Evolutionary conservation across 2,329 filamentous ascomycete genomes (phyloP).

Genomic region (Venturia pyrina): DNA sequence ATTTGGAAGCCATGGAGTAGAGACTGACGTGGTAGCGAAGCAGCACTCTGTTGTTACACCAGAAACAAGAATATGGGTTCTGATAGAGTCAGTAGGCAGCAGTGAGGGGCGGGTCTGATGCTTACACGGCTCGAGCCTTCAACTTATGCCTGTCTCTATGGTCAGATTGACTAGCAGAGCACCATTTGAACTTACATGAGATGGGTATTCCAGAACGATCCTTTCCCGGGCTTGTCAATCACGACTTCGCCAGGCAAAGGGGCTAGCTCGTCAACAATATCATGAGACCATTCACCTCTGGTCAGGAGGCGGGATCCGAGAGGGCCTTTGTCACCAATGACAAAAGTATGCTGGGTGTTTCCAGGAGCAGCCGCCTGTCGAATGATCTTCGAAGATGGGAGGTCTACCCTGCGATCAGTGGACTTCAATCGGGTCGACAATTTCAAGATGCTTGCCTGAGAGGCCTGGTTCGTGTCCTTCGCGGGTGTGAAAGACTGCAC

Average conservation of each 20-base stretch:
- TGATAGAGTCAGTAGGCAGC: no score
- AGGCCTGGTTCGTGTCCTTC: conserved; percentile 43
- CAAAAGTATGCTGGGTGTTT: conserved; percentile 32
- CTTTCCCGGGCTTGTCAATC: conserved; percentile 50
- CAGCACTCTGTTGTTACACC: conserved; percentile 54
- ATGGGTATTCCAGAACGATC: conserved; percentile 48
- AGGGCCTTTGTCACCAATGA: conserved; percentile 43
- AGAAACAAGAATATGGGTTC: conserved; percentile 47
- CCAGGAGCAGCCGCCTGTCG: conserved; percentile 40
- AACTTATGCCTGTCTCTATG: conserved; percentile 39
- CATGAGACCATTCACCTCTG: conserved; percentile 45
- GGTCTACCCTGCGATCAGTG: conserved; percentile 23
- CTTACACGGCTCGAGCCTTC: conserved; percentile 44
- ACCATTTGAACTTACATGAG: conserved; percentile 26
- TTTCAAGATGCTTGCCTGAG: conserved; percentile 18
- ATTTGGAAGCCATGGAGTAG: no score
- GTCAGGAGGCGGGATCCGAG: conserved; percentile 45
- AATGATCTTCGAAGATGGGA: conserved; percentile 40
- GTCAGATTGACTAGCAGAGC: not conserved
- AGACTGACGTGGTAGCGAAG: conserved; percentile 33
- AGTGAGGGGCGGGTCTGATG: no score
- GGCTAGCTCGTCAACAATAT: conserved; percentile 44
- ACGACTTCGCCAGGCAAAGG: conserved; percentile 43
- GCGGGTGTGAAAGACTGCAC: conserved; percentile 34
- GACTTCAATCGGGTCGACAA: not conserved